phyloP scores from a whole-genome alignment of 352 stramenopile species.

The Plasmopara muralis region DNA sequence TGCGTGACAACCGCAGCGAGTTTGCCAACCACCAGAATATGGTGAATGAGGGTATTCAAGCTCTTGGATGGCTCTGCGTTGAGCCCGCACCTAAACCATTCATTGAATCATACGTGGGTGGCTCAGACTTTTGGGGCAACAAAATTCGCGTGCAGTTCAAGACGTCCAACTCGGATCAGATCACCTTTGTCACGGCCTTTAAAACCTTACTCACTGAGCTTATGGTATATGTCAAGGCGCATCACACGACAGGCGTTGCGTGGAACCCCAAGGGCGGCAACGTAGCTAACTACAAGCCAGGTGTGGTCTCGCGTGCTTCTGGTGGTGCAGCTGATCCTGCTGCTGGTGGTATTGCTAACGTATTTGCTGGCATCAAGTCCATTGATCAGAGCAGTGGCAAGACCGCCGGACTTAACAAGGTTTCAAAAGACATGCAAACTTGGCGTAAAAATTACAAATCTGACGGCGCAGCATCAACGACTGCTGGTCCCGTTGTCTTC shows the following conservation, averaged over 20 bases:
- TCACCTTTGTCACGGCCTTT: conserved; percentile 92
- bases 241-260: conserved; percentile 92
- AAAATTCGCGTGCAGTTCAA: conserved; percentile 97
- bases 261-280: conserved; percentile 89
- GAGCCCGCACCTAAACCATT: conserved; percentile 88
- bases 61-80: conserved; percentile 74
- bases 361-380: conserved; percentile 87
- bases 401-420: conserved; percentile 91
- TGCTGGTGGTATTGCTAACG: conserved; percentile 54
- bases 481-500: conserved; percentile 13
- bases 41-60: conserved; percentile 82
- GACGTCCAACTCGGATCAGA: conserved; percentile 85
- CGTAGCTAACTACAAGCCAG: conserved; percentile 34
- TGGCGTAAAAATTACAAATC: conserved; percentile 93
- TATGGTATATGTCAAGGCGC: conserved; percentile 91
- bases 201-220: conserved; percentile 90
- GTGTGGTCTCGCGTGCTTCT: conserved; percentile 24
- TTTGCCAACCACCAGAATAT: conserved; percentile 86
- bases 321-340: conserved; percentile 18
- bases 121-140: conserved; percentile 96
- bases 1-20: conserved; percentile 78
- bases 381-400: conserved; percentile 88
- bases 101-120: conserved; percentile 93
- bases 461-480: conserved; percentile 22
- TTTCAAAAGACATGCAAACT: conserved; percentile 97